phyloP scores from a whole-genome alignment of 768 basidiomycete species.

The Rhodotorula graminis region DNA sequence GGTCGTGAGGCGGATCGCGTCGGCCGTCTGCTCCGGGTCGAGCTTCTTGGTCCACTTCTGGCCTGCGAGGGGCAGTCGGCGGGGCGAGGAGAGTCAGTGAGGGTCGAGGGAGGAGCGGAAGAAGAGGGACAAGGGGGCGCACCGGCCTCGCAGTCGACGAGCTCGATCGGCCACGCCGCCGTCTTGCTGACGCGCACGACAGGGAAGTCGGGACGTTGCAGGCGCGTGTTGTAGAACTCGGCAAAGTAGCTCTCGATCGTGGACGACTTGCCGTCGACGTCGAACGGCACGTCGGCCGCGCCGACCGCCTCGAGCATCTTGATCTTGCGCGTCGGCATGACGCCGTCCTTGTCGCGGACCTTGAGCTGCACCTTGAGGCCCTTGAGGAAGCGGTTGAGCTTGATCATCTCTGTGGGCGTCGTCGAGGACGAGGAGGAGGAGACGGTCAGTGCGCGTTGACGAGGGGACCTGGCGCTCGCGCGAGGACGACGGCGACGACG shows the following conservation, averaged over 20 bases:
- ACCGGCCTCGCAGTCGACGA: constrained; percentile 1
- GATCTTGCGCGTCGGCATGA: constrained; percentile 8
- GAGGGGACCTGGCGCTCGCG: too few relatives aligned
- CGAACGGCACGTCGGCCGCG: not conserved
- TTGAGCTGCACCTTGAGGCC: constrained; percentile 22
- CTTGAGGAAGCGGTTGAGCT: not conserved
- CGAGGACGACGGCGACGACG: too few relatives aligned
- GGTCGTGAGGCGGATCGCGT: constrained; percentile 12
- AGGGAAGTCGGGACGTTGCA: constrained; percentile 28
- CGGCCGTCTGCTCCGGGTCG: constrained; percentile 21
- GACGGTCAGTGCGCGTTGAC: too few relatives aligned
- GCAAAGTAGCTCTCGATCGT: constrained; percentile 24
- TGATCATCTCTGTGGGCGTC: not conserved
- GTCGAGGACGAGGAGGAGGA: too few relatives aligned
- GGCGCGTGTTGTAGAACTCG: constrained; percentile 8
- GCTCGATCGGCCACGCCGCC: constrained; percentile 18
- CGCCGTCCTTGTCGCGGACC: constrained; percentile 9
- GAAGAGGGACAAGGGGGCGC: not conserved
- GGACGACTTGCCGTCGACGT: not conserved
- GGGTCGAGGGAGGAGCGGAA: too few relatives aligned
- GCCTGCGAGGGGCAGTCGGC: not conserved
- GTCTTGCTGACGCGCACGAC: constrained; percentile 28
- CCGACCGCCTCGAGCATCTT: not conserved
- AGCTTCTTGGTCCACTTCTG: constrained; percentile 21
- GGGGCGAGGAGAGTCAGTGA: too few relatives aligned